Evolutionary conservation across 78 protist genomes (phyloP), one percentile per base, ranked within the genome.

Genomic region (Protostelium mycophagum): DNA sequence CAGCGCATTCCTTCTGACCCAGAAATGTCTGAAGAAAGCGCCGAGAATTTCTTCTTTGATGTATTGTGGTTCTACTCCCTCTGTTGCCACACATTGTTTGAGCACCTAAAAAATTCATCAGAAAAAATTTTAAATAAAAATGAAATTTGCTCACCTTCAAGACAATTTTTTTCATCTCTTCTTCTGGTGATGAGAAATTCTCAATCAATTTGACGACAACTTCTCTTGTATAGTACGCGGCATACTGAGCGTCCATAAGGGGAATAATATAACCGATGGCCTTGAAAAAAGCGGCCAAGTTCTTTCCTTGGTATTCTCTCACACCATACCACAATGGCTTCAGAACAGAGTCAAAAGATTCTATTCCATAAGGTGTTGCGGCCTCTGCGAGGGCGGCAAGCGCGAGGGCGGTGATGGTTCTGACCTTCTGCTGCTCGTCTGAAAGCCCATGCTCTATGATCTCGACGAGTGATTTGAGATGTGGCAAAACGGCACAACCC

Each of bases 201-300:
- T 96, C 92, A 36, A 97, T 85, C 83, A 99, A 93, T 34, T 91
- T 89, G 36, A 38, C 34, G 98, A 98, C 95, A 86, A 99, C 96
- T 31, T 94, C 98, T 35, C 91, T 91, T 0, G 99, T 96, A 94
- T 98, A 98, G 94, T 94, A 95, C 5, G 38, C 37, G 0, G 99
- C 99, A 83, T 96, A 87, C 36, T 95, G 93, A 16, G 98, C 95
- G 39, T 97, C 99, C 99, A 99, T 97, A 63, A 99, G 97, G 35
- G 99, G 99, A 38, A 99, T 97, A 94, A 99, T 96, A 94, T 63
- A 98, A 31, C 99, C 99, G 83, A 98, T 96, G 25, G 99, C 99
- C 93, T 97, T 97, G 88, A 99, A 89, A 93, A 96, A 98, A 10
- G 99, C 99, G 0, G 99, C 99, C 28, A 97, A 91, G 34, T 96